Evolutionary conservation across 106 monocot species (phyloP), one percentile per base, ranked within the genome.

Genomic region (Phalaenopsis equestris): DNA sequence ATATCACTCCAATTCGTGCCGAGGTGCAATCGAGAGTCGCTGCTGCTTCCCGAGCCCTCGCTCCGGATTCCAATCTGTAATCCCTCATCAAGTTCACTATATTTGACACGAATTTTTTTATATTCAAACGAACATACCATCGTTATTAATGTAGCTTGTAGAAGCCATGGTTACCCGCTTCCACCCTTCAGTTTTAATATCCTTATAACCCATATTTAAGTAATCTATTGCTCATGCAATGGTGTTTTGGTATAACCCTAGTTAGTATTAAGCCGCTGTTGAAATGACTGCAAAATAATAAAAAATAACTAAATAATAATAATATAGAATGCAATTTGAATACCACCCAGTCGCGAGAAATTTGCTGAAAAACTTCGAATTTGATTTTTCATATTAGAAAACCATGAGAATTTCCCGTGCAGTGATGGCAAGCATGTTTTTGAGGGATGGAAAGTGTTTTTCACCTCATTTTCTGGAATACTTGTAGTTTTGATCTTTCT

Each of bases 31-130:
- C 87, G 42, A 88, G 76, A 80, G 65, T 98, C 18, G 86, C 88
- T 37, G 67, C 86, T 47, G 84, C 92, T n/a, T 38, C 58, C 36
- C 84, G 91, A 37, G 86, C 92, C 73, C 87, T 87, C 67, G 90
- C 88, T 39, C 36, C 81, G 14, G 86, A 91, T 24, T 93, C 91
- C 67, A 90, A 99, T 86, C 89, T 92, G 98, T 99, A 84, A 43
- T 49, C 48, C 3, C 52, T 49, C 42, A 12, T 24, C 74, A 74
- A 11, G 19, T 6, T 74, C 74, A 43, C 42, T 3, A 19, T 36
- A 43, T 42, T 17, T 6, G 42, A 45, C 74, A 43, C 6, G 15
- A 74, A n/a, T 74, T 4, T 74, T 45, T 36, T 45, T 45, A 45
- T 70, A 12, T 52, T 52, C 52, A 52, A 14, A 52, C 12, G 15